Base-by-base conservation (phyloP, 305 asterid genomes). In the Fraxinus platypoda region DNA sequence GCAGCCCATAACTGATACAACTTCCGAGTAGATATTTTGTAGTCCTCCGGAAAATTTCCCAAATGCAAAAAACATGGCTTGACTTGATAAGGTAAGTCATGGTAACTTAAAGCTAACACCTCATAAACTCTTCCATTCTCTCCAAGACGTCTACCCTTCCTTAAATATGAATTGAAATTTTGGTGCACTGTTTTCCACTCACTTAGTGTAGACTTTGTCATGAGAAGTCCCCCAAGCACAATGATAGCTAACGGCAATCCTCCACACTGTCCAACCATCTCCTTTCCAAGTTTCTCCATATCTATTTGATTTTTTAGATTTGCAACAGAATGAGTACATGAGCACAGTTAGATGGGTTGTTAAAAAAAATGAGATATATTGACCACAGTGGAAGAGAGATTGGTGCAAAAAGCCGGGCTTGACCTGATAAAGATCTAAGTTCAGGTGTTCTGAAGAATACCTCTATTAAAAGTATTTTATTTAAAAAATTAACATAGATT, bases 181-280 rank as follows among this genome's bases (percentile, higher is more conserved):
- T 83, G 88, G 28, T 87, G 87, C 54, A 90, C 89, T 26, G 85
- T 87, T 85, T 85, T 79, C 97, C 93, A 92, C 74, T 91, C 94
- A 3, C 80, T 81, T 28, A 90, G 54, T 72, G 88, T 86, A 31
- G 81, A 74, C 79, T 84, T 91, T 25, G 88, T 87, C 80, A 83
- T 86, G 82, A 92, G 81, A 11, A 91, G 81, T 62, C 93, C 93
- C 34, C 93, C 97, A 8, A 92, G 91, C 43, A 90, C 88, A 76
- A 86, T 82, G 37, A 92, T 90, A 21, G 94, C 94, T 79, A 91
- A 81, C 38, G 94, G 94, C 83, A 91, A 70, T n/a, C 94, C 91
- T 72, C 91, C 90, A 31, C 96, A 92, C 76, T 90, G 87, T 37
- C 77, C 83, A 68, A 88, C 92, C 91, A 92, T 87, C 83, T 89